Base-by-base conservation (phyloP, 73 alveolate genomes). In the Tetrahymena borealis region DNA sequence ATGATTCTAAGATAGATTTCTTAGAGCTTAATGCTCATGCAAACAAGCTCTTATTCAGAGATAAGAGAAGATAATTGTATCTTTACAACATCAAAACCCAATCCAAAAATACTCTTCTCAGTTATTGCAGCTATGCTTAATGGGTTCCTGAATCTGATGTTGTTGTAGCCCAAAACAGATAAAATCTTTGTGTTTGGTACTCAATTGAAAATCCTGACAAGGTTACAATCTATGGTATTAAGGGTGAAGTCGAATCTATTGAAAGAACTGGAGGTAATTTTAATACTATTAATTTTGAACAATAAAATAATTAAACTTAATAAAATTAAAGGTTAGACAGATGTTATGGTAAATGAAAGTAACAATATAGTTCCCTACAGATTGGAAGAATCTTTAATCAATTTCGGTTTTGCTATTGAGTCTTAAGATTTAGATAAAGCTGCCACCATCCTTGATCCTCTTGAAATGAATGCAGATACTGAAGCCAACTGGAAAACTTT, bases 101-200 rank as follows among this genome's bases (percentile, higher is more conserved):
- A 93, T 94, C 96, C 93, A 98, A 98, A 96, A 96, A 97, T 39
- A 99, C 99, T 11, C 98, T 99, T 79, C 96, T 99, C 35, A 98
- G 98, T 97, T 99, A 96, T 98, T 99, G 99, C 97, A 98, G 98
- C 78, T 99, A 98, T 92, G 99, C 99, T 78, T 98, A 99, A 96
- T 99, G 99, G 99, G 99, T 99, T 42, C 99, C 99, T 15, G 98
- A 98, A 93, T 97, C 99, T 37, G 99, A 99, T 96, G 99, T 99
- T 40, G 99, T 99, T 31, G 99, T 99, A 20, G 99, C 99, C 12
- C 99, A 99, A 95, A 99, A 99, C 97, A 97, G 99, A 95, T 96
- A 96, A 92, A 98, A 99, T 91, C 97, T 99, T 32, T 98, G 99
- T 94, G 99, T 99, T 78, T 99, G 99, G 99, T 99, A 99, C 96